Base-by-base conservation (phyloP, 139 green algal genomes). In the Pleodorina starrii region DNA sequence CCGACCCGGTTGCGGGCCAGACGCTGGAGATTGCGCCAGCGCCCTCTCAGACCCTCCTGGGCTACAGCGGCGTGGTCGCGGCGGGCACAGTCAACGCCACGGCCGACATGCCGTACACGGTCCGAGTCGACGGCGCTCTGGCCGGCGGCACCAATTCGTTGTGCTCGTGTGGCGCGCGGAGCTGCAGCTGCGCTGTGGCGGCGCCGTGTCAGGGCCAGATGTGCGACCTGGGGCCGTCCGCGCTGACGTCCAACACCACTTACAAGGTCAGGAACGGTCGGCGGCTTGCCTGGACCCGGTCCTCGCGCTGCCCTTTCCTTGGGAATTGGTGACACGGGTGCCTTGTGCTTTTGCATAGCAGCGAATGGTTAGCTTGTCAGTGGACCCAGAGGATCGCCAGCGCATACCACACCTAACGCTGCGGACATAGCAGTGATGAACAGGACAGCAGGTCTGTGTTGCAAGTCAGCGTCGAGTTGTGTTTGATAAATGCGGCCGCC, bases 201-300 rank as follows among this genome's bases (percentile, higher is more conserved):
- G 68, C 85, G 12, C 74, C 51, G 0, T 94, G 92, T 78, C 92
- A 90, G 68, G 89, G 78, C 0, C 17, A 29, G 9, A 60, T 90
- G 35, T 94, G 92, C 76, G 48, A 86, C 32, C n/a, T 86, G n/a
- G 91, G 72, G n/a, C 69, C 50, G 0, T 63, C 68, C 7, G 87
- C 90, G 5, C 35, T 94, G 3, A 29, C 71, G 10, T 83, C 92
- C 1, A 90, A 89, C 84, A 86, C 92, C 7, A 90, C 90, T 0
- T 94, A 94, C 90, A 88, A 87, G 92, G 92, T 94, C 38, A 2
- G 71, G n/a, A n/a, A n/a, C n/a, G n/a, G n/a, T n/a, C n/a, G n/a
- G n/a, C n/a, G n/a, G n/a, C n/a, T n/a, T n/a, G n/a, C n/a, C n/a
- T n/a, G n/a, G n/a, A n/a, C n/a, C n/a, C n/a, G n/a, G n/a, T n/a